Conservation (phyloP, 139 green algal genomes). For the Diplosphaera chodatii region DNA sequence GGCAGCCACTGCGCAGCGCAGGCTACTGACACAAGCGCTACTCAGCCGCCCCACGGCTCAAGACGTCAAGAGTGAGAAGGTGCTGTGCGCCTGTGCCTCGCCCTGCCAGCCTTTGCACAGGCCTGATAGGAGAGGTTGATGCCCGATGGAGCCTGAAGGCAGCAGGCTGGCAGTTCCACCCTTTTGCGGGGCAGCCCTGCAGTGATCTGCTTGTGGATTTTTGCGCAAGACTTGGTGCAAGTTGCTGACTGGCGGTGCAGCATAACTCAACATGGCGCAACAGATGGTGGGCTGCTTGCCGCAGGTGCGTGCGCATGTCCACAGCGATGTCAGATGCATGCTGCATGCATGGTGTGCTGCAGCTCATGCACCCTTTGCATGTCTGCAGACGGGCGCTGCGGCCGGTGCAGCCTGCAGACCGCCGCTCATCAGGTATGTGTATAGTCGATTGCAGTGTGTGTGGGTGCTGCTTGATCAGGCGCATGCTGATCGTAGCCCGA, state of each 20-base stretch:
- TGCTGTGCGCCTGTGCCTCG: neutral
- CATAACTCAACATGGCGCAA: neutral
- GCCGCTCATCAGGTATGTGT: neutral
- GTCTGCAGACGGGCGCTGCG: neutral
- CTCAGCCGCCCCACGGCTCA: no score
- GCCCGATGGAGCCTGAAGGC: no score
- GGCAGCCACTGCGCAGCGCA: no score
- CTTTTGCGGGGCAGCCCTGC: no score
- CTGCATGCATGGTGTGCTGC: neutral
- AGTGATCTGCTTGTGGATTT: no score
- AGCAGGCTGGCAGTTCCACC: no score
- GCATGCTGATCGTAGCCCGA: neutral
- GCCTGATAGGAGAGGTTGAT: no score
- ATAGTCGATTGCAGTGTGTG: neutral
- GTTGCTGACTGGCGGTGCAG: no score
- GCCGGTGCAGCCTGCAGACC: neutral
- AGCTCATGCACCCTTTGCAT: neutral
- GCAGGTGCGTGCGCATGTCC: neutral
- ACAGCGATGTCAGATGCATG: neutral
- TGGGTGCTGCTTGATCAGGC: neutral
- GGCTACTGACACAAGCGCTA: no score
- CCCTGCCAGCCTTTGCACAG: no score
- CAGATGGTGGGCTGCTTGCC: neutral
- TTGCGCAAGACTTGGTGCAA: no score
- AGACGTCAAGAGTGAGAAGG: neutral